phyloP scores from a whole-genome alignment of 2,329 filamentous ascomycete species.

The Coleophoma crateriformis region DNA sequence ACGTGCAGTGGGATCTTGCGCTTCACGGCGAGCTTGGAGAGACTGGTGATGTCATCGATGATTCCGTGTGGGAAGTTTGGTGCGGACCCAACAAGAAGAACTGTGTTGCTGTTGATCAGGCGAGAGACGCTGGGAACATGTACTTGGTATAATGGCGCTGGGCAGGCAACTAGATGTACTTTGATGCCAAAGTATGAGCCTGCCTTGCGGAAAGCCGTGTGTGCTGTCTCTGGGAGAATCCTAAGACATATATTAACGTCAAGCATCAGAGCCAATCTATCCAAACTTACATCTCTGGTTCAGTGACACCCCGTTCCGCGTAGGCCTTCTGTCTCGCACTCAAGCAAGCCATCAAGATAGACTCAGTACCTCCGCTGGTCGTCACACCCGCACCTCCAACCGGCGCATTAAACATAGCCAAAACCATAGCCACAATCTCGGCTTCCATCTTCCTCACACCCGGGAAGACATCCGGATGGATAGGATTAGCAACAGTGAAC shows the following conservation, averaged over 20 bases:
- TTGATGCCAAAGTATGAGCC: constrained; percentile 96
- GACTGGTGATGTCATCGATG: constrained; percentile 84
- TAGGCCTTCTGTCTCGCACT: constrained; percentile 86
- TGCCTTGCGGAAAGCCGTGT: constrained; percentile 95
- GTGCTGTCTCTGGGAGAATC: constrained; percentile 90
- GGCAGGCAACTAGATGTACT: constrained; percentile 80
- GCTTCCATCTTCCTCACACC: constrained; percentile 99
- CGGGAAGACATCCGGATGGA: constrained; percentile 97
- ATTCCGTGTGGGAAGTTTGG: constrained; percentile 99
- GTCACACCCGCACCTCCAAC: constrained; percentile 80
- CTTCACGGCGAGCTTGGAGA: constrained; percentile 77
- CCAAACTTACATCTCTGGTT: constrained; percentile 80
- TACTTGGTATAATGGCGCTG: constrained; percentile 80
- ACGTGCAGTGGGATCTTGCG: constrained; percentile 86
- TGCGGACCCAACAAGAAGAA: constrained; percentile 88
- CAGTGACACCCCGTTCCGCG: constrained; percentile 76
- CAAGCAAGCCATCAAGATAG: constrained; percentile 92
- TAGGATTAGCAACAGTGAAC: constrained; percentile 93
- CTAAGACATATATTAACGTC: constrained; percentile 35
- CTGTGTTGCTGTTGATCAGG: constrained; percentile 88
- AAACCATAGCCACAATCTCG: constrained; percentile 92
- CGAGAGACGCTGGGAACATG: constrained; percentile 72
- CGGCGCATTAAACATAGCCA: constrained; percentile 85
- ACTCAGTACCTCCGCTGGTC: constrained; percentile 91
- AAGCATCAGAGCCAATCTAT: constrained; percentile 9